These are phyloP conservation scores for Firmiana major DNA, from an alignment of 345 rosid genomes.

Conservation along the genomic window DNA sequence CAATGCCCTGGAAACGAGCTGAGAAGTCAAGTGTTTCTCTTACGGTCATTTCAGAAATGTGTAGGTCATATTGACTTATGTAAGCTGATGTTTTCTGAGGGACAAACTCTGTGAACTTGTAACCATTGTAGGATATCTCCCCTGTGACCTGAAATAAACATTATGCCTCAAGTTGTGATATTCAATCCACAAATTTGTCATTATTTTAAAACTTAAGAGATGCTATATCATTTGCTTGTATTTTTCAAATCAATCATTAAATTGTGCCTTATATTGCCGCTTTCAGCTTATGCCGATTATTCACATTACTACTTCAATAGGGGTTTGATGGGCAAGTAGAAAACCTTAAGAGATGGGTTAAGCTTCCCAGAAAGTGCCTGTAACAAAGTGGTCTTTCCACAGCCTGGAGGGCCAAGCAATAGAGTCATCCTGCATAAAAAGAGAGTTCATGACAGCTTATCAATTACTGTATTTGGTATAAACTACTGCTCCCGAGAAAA, in stretches of 20 bases:
- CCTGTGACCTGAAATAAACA: slow-evolving; percentile 40
- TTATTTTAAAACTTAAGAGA: not conserved
- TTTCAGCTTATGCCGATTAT: not conserved
- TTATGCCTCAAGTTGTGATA: not conserved
- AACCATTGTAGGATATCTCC: slow-evolving; percentile 54
- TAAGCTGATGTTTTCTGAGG: slow-evolving; percentile 65
- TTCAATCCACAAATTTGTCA: not conserved
- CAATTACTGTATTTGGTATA: not conserved
- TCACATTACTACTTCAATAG: not conserved
- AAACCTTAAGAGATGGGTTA: slow-evolving; percentile 39
- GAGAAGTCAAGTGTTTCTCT: slow-evolving; percentile 69
- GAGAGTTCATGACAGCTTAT: not conserved
- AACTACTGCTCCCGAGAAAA: not conserved
- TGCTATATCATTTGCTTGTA: not conserved
- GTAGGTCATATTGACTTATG: slow-evolving; percentile 63
- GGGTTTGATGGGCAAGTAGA: not conserved
- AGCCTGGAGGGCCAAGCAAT: slow-evolving; percentile 51
- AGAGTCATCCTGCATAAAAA: slow-evolving; percentile 34
- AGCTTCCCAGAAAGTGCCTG: slow-evolving; percentile 47
- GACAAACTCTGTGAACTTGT: slow-evolving; percentile 47
- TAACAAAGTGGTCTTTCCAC: slow-evolving; percentile 49
- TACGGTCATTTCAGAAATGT: slow-evolving; percentile 60
- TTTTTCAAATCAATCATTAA: not conserved
- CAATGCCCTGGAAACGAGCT: slow-evolving; percentile 55
- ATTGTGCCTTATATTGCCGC: not conserved